phyloP scores from a whole-genome alignment of 208 protist genomes.

The Lotmaria passim region DNA sequence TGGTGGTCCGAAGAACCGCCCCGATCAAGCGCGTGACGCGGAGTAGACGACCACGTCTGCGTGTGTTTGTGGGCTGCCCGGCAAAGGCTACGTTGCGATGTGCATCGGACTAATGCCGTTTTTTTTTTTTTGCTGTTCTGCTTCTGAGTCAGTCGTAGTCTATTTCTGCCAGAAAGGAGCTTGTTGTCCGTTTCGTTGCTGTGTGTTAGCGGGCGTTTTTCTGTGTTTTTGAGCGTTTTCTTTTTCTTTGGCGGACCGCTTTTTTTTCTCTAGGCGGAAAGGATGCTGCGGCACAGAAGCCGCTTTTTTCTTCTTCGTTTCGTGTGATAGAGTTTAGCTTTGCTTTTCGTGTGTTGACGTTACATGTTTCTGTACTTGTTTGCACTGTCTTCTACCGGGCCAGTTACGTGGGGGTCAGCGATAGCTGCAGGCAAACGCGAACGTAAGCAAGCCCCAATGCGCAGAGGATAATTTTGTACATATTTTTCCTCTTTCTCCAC shows the following conservation, averaged over 20 bases:
- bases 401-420: neutral
- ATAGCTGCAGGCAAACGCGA: neutral
- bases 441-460: neutral
- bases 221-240: no score
- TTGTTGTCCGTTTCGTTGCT: no score
- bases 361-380: conserved; percentile 5
- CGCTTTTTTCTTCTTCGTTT: neutral
- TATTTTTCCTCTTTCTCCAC: no score
- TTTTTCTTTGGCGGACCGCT: no score
- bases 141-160: no score
- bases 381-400: neutral
- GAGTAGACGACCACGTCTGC: conserved; percentile 30
- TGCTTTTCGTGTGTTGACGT: neutral
- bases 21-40: conserved; percentile 87
- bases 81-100: no score
- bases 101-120: no score
- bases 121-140: no score
- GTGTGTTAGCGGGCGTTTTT: no score
- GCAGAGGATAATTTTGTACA: neutral
- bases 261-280: no score
- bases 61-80: no score
- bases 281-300: neutral
- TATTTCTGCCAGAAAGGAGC: no score
- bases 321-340: neutral
- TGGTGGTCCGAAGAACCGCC: conserved; percentile 95